These are phyloP conservation scores for Lachancea cidri DNA, from an alignment of 805 yeast species.

Conservation along the genomic window DNA sequence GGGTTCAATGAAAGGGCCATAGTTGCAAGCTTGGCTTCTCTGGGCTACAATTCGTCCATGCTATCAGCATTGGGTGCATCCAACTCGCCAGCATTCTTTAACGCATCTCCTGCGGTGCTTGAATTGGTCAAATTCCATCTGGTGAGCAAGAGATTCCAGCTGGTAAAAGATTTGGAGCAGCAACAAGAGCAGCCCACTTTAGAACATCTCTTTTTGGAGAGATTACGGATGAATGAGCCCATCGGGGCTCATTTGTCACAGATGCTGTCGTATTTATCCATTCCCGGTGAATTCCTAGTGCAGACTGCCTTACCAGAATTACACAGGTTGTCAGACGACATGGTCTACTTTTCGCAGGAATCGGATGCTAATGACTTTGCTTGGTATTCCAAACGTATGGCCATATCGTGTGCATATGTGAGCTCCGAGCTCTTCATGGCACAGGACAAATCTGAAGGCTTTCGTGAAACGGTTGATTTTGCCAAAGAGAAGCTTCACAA, in stretches of 20 bases:
- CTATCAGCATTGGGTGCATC: slow-evolving; percentile 28
- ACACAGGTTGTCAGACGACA: slow-evolving; percentile 74
- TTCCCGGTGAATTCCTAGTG: slow-evolving; percentile 54
- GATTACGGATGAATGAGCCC: slow-evolving; percentile 43
- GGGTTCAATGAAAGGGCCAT: slow-evolving; percentile 32
- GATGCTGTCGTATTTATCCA: slow-evolving; percentile 50
- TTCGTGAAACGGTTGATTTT: slow-evolving; percentile 54
- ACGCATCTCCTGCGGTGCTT: slow-evolving; percentile 31
- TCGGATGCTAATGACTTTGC: slow-evolving; percentile 65
- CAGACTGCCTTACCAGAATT: slow-evolving; percentile 58
- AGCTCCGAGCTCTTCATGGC: slow-evolving; percentile 76
- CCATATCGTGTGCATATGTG: slow-evolving; percentile 65
- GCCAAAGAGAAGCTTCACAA: slow-evolving; percentile 54
- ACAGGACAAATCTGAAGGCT: slow-evolving; percentile 58
- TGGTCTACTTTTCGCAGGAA: slow-evolving; percentile 77
- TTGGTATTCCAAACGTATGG: slow-evolving; percentile 87
- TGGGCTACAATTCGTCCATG: slow-evolving; percentile 25
- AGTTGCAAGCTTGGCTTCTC: slow-evolving; percentile 23
- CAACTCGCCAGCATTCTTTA: slow-evolving; percentile 29
- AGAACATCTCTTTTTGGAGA: slow-evolving; percentile 40
- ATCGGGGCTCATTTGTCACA: slow-evolving; percentile 32
- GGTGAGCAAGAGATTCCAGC: slow-evolving; percentile 41
- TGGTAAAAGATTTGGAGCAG: slow-evolving; percentile 35
- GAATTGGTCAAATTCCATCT: slow-evolving; percentile 55
- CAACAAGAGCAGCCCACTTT: slow-evolving; percentile 31